Percentiles rank a stretch among this genome's conserved stretches.
Evolutionary conservation across 306 rosid species (phyloP).

Genomic region (Abrus pulchellus): DNA sequence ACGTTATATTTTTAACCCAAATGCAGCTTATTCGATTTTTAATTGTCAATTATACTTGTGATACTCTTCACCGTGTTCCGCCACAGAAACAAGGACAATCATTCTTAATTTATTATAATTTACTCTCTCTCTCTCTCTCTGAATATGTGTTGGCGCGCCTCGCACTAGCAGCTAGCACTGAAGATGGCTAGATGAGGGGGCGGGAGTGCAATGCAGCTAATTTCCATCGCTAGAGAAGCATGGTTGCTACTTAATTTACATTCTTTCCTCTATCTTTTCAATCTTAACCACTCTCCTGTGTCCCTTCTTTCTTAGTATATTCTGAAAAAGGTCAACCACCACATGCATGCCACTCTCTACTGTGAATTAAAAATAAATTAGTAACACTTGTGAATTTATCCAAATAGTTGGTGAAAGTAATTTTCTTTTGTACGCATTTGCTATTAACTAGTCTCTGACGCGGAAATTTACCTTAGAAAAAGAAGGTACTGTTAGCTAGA

Average conservation of each 20-base stretch:
- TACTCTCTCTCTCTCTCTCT: neutral
- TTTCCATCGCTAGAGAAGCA: neutral
- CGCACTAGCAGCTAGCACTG: neutral
- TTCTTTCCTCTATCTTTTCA: neutral
- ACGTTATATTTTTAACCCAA: constrained; percentile 6
- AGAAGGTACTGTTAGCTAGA: neutral
- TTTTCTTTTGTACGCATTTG: neutral
- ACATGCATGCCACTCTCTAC: constrained; percentile 40
- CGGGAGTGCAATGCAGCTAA: neutral
- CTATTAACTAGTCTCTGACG: neutral
- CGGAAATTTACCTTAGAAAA: neutral
- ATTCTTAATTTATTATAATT: neutral
- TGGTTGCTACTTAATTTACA: neutral
- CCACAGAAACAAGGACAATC: constrained; percentile 1
- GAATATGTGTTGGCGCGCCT: neutral
- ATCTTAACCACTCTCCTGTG: constrained; percentile 8
- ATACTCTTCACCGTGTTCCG: neutral
- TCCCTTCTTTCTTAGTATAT: neutral
- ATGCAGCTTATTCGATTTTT: neutral
- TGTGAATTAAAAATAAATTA: neutral
- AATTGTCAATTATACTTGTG: neutral
- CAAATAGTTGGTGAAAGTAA: neutral
- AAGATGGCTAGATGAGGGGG: neutral
- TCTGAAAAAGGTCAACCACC: constrained; percentile 41
- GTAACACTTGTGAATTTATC: constrained; percentile 11